These are phyloP conservation scores for Parastagonospora nodorum DNA, from an alignment of 2,329 filamentous ascomycete species.

Conservation along the genomic window DNA sequence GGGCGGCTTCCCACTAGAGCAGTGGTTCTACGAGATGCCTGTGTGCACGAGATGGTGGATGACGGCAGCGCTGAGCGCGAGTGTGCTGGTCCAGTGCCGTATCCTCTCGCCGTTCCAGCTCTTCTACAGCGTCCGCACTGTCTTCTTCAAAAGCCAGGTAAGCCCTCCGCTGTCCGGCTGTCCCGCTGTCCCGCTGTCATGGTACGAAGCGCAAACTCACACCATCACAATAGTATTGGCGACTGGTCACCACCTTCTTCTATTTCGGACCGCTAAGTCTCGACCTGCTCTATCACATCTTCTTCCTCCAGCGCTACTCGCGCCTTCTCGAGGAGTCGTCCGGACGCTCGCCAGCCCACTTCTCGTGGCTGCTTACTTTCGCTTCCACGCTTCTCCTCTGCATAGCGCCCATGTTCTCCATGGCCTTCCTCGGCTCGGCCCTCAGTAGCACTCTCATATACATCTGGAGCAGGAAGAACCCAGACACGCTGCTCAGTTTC, in stretches of 20 bases:
- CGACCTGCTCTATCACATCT: conserved; percentile 95
- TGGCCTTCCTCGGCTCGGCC: conserved; percentile 93
- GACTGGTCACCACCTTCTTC: conserved; percentile 91
- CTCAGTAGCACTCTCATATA: conserved; percentile 94
- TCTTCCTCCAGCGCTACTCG: conserved; percentile 96
- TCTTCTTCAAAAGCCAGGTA: conserved; percentile 91
- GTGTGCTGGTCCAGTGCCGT: conserved; percentile 88
- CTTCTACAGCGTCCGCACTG: conserved; percentile 93
- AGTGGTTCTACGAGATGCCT: conserved; percentile 99
- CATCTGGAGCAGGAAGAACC: conserved; percentile 96
- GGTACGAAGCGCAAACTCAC: conserved; percentile 1
- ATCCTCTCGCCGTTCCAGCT: conserved; percentile 92
- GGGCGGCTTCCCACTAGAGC: conserved; percentile 77
- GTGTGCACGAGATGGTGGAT: conserved; percentile 97
- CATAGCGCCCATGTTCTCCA: conserved; percentile 83
- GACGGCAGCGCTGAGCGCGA: conserved; percentile 84
- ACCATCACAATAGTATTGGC: conserved; percentile 76
- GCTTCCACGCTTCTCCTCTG: conserved; percentile 78
- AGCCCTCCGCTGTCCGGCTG: conserved; percentile 30
- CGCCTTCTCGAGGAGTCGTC: conserved; percentile 93
- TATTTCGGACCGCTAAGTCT: conserved; percentile 95
- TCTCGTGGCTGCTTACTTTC: conserved; percentile 92
- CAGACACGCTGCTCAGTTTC: conserved; percentile 84
- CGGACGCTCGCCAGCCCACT: conserved; percentile 88
- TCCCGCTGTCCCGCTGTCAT: background rate